Evolutionary conservation across 2,329 filamentous ascomycete species (phyloP), one percentile per base, ranked within the genome.

Genomic region (Aspergillus ruber): DNA sequence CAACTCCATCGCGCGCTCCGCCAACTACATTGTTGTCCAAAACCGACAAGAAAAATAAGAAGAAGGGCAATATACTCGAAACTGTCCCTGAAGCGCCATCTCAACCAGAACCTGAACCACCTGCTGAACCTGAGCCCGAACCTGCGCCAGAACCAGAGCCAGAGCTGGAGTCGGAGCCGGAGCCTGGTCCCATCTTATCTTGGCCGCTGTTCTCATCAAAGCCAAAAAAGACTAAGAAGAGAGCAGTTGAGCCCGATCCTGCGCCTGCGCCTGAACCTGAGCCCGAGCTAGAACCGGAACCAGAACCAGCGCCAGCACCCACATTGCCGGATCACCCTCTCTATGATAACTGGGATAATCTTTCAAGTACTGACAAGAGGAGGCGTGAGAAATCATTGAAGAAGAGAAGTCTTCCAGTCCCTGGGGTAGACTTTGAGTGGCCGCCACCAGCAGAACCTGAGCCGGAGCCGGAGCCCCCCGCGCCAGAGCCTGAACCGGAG

Each of bases 341-440:
- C 3, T 65, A 68, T 35, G 63, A 68, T 10, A 53, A 56, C 7
- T 72, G 66, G 64, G 52, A 55, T 10, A 57, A 48, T 10, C 57
- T 67, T 46, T 63, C 60, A 20, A 65, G 67, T 2, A 72, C 71
- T 45, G 69, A 74, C 6, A 72, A 73, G 45, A 75, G 76, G 57
- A 71, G 70, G 52, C 69, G 70, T 46, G 68, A 70, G 42, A 63
- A 60, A 45, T 52, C 55, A 21, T 25, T 64, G 7, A 51, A 49
- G 3, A 56, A 55, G 36, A 64, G 62, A 45, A 59, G 53, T 42
- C 59, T 63, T 27, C 60, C 61, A 13, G 58, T 64, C n/a, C 62
- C 62, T 2, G 61, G 60, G 17, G 59, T 59, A 27, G 59, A 63
- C 17, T 59, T 63, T 15, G 54, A 60, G 35, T 53, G 56, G 29